Percentiles rank a stretch among this genome's conserved stretches.
Conservation (phyloP, 2,329 filamentous ascomycete species). For the Trichophyton simii region DNA sequence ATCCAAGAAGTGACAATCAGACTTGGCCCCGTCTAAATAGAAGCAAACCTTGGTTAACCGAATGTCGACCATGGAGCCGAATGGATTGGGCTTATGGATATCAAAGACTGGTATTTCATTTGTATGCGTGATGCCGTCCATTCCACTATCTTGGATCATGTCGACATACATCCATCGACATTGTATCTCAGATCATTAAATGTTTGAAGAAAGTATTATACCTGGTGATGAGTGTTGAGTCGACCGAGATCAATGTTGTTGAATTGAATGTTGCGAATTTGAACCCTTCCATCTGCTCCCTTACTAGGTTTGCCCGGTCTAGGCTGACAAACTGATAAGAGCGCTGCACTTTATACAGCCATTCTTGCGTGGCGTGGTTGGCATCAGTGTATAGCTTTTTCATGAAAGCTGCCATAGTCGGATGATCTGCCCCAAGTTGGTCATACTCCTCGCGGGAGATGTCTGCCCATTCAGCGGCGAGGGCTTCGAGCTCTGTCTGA, state of each 20-base stretch:
- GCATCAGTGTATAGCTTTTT: not conserved
- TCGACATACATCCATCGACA: not conserved
- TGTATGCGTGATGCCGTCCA: not conserved
- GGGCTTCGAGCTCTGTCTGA: not conserved
- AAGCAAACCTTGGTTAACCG: not conserved
- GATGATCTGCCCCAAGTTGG: not conserved
- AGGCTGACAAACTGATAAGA: not conserved
- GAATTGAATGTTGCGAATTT: not conserved
- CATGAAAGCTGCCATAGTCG: not conserved
- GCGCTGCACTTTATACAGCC: not conserved
- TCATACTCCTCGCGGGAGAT: not conserved
- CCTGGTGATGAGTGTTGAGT: not conserved
- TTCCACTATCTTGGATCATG: not conserved
- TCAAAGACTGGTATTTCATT: not conserved
- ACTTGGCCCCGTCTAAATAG: not conserved
- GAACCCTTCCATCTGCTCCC: not conserved
- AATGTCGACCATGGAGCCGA: not conserved
- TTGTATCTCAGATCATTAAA: not conserved
- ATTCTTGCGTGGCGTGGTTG: not conserved
- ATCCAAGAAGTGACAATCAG: not conserved
- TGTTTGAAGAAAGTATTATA: not conserved
- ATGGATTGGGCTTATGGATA: not conserved
- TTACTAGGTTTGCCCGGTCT: not conserved
- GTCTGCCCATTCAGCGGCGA: not conserved
- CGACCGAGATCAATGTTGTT: not conserved